Evolutionary conservation across 306 rosid species (phyloP).

Genomic region (Sphenostylis stenocarpa): DNA sequence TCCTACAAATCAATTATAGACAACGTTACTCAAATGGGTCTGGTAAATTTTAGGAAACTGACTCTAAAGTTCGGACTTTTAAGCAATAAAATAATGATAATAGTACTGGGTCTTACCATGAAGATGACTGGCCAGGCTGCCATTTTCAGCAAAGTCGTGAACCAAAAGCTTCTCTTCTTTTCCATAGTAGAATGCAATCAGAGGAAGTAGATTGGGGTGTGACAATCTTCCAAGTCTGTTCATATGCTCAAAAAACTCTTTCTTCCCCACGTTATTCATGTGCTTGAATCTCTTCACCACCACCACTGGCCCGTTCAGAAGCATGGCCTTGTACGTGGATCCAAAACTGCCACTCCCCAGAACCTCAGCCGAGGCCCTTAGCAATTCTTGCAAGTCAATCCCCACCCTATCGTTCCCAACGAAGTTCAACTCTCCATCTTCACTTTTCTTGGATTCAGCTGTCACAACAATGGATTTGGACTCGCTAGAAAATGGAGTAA

Average conservation of each 20-base stretch:
- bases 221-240: conserved; percentile 59
- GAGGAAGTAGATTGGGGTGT: conserved; percentile 65
- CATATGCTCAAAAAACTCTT: conserved; percentile 70
- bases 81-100: background rate
- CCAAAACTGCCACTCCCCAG: conserved; percentile 87
- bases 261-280: conserved; percentile 61
- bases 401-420: conserved; percentile 40
- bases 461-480: conserved; percentile 17
- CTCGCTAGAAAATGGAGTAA: conserved; percentile 1
- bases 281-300: conserved; percentile 84
- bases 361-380: conserved; percentile 78
- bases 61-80: too few species aligned
- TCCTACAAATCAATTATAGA: conserved; percentile 35
- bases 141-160: conserved; percentile 51
- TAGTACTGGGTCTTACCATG: conserved; percentile 42
- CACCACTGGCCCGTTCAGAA: conserved; percentile 55
- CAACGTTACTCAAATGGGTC: background rate
- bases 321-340: conserved; percentile 70
- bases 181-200: conserved; percentile 58
- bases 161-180: conserved; percentile 68
- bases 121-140: conserved; percentile 73
- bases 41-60: too few species aligned
- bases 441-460: conserved; percentile 32
- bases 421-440: conserved; percentile 45
- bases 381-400: conserved; percentile 69